These are phyloP conservation scores for Sonneratia alba DNA, from an alignment of 345 rosid genomes.

Conservation along the genomic window DNA sequence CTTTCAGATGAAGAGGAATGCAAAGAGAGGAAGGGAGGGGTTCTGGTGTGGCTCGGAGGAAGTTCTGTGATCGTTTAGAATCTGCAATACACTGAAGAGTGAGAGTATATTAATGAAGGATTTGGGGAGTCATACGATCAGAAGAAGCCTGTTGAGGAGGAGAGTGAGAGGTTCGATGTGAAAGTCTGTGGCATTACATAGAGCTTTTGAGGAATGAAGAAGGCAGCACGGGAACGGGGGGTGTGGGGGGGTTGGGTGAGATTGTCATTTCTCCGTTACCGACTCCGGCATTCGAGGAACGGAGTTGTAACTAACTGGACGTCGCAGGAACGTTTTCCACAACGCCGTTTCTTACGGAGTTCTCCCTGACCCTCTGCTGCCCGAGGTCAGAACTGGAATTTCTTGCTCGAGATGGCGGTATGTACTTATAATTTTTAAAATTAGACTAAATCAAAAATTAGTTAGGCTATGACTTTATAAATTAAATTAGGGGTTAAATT, in stretches of 20 bases:
- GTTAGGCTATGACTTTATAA: too few species aligned
- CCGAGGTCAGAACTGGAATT: conserved; percentile 1
- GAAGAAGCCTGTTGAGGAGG: neutral
- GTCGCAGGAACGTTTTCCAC: neutral
- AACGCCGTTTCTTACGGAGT: neutral
- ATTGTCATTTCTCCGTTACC: neutral
- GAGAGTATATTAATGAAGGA: conserved; percentile 1
- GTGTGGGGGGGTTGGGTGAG: neutral
- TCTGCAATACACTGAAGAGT: conserved; percentile 1
- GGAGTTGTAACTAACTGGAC: conserved; percentile 8
- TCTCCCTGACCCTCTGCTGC: neutral
- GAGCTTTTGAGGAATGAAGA: neutral
- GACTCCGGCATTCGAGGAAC: conserved; percentile 3
- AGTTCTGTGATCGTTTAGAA: neutral
- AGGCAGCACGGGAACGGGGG: neutral
- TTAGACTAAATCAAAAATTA: too few species aligned
- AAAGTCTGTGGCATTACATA: neutral
- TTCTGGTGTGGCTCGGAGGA: neutral
- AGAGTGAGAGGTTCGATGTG: neutral
- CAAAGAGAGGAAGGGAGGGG: neutral
- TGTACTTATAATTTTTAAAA: too few species aligned
- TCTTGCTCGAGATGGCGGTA: neutral
- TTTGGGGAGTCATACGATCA: neutral
- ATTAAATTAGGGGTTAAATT: too few species aligned
- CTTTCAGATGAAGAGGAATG: neutral